Percentiles rank a stretch among this genome's conserved stretches.
Evolutionary conservation across 2,329 filamentous ascomycete genomes (phyloP).

Genomic region (Claviceps lovelessii): DNA sequence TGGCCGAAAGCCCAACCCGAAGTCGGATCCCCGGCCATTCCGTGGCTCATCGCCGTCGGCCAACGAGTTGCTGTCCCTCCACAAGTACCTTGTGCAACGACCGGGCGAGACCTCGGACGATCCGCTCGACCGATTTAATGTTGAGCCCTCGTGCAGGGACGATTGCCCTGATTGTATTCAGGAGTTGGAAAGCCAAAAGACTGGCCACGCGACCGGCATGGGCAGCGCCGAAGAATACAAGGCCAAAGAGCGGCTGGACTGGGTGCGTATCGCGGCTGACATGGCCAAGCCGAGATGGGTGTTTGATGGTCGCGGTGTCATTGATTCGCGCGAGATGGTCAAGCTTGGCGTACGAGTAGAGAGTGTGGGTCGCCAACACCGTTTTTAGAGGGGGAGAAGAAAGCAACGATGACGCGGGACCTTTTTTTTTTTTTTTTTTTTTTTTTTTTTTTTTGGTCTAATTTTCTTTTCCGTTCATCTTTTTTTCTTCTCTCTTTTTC

Average conservation of each 20-base stretch:
- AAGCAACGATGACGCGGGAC: too few relatives aligned
- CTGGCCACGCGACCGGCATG: constrained; percentile 27
- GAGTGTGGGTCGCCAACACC: constrained; percentile 35
- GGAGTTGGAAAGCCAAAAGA: constrained; percentile 23
- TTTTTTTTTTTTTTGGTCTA: not conserved
- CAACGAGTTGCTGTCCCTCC: constrained; percentile 32
- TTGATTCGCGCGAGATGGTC: constrained; percentile 33
- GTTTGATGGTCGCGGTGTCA: constrained; percentile 42
- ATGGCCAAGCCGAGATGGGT: constrained; percentile 42
- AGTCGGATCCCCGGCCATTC: constrained; percentile 34
- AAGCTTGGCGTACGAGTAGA: constrained; percentile 38
- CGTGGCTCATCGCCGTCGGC: constrained; percentile 21
- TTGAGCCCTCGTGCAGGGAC: constrained; percentile 29
- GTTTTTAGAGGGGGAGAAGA: constrained; percentile 16
- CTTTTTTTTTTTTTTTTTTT: not conserved
- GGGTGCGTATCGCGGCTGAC: constrained; percentile 31
- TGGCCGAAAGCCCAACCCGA: constrained; percentile 24
- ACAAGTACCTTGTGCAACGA: constrained; percentile 29
- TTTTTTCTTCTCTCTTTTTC: not conserved
- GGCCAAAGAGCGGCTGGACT: constrained; percentile 35
- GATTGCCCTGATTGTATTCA: constrained; percentile 37
- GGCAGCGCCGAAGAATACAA: constrained; percentile 30
- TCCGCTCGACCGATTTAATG: constrained; percentile 30
- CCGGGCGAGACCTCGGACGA: constrained; percentile 20
- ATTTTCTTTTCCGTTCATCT: not conserved